Base-by-base conservation (phyloP, 2,329 filamentous ascomycete genomes). In the Claviceps cyperi region DNA sequence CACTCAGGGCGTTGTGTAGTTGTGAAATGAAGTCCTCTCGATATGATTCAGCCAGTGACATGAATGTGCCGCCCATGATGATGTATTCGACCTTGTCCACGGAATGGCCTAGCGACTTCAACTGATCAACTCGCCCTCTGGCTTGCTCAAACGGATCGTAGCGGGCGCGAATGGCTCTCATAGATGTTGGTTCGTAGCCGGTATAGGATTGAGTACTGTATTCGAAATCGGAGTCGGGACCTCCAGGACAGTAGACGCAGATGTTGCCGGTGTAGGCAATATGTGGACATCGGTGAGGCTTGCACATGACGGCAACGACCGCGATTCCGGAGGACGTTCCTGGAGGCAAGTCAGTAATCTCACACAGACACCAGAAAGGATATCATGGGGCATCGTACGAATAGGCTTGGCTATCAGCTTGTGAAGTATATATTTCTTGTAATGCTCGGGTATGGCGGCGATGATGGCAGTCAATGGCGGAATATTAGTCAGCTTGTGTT, bases 31-130 rank as follows among this genome's bases (percentile, higher is more conserved):
- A 98, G 51, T 86, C 81, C 54, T 98, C 87, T 28, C 92, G 77
- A 66, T 98, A 98, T 22, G 84, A 81, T 60, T 89, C 82, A 8
- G 91, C 77, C 24, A 98, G 70, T 2, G 91, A 97, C 94, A 98
- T 98, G 69, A 98, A 98, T 0, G 92, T 98, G 57, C 92, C 92
- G 53, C 92, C 92, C 92, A 98, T 98, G 64, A 98, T 95, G 63
- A 98, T 98, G 67, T 97, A 98, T 71, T 98, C 92, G 22, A 98
- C 92, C 67, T 98, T 98, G 70, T 98, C 92, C 46, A 98, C 92
- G 44, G 88, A 95, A 67, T 98, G 92, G 0, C 92, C 92, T 0
- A 98, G 76, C 2, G 87, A 86, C 66, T 94, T 94, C 62, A 98
- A 88, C 69, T 98, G 92, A 60, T 98, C 94, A 5, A 98, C 91